These are phyloP conservation scores for Cladosporium sp. DNA, from an alignment of 2,329 filamentous ascomycete genomes.

Conservation along the genomic window DNA sequence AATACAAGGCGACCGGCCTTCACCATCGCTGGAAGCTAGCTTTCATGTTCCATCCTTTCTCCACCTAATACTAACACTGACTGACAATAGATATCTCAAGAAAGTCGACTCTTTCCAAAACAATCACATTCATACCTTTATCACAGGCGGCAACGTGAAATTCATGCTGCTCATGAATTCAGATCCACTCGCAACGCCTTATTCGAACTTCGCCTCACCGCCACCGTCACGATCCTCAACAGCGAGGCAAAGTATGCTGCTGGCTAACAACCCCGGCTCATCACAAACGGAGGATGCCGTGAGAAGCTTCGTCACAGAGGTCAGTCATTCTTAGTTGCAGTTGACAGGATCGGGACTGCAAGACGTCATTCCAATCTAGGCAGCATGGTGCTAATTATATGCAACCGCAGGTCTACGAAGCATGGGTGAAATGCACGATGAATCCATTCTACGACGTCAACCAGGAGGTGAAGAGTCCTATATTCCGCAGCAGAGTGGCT, in stretches of 20 bases:
- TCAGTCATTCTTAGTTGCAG: slow-evolving; percentile 20
- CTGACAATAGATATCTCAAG: slow-evolving; percentile 77
- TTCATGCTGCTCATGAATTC: slow-evolving; percentile 94
- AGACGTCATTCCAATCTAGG: background rate
- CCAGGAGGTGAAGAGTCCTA: slow-evolving; percentile 79
- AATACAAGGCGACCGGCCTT: background rate
- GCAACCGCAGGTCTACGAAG: slow-evolving; percentile 72
- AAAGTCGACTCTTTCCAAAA: slow-evolving; percentile 96
- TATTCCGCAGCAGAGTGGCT: slow-evolving; percentile 79
- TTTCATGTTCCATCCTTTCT: background rate
- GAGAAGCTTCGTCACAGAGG: slow-evolving; percentile 86
- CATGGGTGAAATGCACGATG: slow-evolving; percentile 96
- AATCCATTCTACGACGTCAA: slow-evolving; percentile 90
- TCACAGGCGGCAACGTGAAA: slow-evolving; percentile 88
- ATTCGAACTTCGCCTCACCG: slow-evolving; percentile 35
- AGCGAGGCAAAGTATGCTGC: slow-evolving; percentile 36
- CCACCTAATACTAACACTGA: background rate
- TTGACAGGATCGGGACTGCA: background rate
- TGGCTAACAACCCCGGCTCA: slow-evolving; percentile 70
- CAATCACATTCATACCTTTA: slow-evolving; percentile 86
- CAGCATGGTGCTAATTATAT: slow-evolving; percentile 1
- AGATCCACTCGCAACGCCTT: slow-evolving; percentile 39
- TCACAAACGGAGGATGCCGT: slow-evolving; percentile 94
- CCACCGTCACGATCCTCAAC: slow-evolving; percentile 32
- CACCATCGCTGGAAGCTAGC: background rate